Evolutionary conservation across 2,329 filamentous ascomycete species (phyloP).

Genomic region (Dactylellina drechsleri): DNA sequence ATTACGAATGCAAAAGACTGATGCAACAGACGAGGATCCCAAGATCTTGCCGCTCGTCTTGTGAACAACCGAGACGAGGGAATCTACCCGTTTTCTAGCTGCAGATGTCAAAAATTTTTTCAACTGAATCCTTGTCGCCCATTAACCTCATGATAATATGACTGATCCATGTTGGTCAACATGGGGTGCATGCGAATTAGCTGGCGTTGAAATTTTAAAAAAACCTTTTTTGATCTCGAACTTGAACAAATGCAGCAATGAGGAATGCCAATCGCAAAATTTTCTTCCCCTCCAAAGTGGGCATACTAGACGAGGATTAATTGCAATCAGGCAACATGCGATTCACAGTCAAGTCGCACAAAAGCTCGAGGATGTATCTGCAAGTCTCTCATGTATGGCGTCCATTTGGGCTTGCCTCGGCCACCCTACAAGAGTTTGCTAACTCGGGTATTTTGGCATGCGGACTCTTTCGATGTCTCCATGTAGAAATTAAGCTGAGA

Average conservation of each 20-base stretch:
- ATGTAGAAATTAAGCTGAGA: too few species aligned
- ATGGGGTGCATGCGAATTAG: conserved; percentile 25
- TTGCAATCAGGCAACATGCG: conserved; percentile 24
- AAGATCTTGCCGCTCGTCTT: conserved; percentile 44
- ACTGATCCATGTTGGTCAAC: conserved; percentile 33
- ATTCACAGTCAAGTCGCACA: conserved; percentile 38
- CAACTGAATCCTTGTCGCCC: conserved; percentile 32
- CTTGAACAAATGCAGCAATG: conserved; percentile 44
- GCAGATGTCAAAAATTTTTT: conserved; percentile 49
- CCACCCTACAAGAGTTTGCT: conserved; percentile 16
- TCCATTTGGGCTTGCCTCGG: conserved; percentile 21
- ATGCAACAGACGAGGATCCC: conserved; percentile 8
- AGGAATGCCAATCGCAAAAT: conserved; percentile 36
- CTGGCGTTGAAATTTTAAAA: conserved; percentile 26
- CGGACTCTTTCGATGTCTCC: neutral
- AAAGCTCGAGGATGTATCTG: conserved; percentile 50
- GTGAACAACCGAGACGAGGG: conserved; percentile 42
- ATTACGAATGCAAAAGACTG: conserved; percentile 3
- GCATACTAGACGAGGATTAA: conserved; percentile 22
- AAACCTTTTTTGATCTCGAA: conserved; percentile 16
- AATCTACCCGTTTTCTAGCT: conserved; percentile 47
- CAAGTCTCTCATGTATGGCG: conserved; percentile 52
- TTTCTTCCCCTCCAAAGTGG: conserved; percentile 8
- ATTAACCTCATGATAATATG: conserved; percentile 47
- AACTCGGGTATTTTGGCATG: conserved; percentile 42